Conservation (phyloP, 257 asterid genomes). For the Linderniella brevidens region DNA sequence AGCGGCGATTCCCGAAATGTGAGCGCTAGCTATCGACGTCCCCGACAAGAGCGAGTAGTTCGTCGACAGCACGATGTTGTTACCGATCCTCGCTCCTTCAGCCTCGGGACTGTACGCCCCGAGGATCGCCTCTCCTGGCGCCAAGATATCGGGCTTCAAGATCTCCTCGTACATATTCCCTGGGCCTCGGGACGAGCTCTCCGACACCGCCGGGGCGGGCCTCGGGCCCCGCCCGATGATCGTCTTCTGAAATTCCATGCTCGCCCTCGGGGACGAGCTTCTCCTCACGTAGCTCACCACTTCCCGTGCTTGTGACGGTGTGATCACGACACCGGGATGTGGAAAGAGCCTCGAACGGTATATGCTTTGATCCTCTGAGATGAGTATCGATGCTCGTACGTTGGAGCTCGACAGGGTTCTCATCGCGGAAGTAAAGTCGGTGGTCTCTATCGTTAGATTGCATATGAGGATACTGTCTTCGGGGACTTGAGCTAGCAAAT, state of each 20-base stretch:
- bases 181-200: constrained; percentile 35
- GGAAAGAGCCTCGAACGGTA: constrained; percentile 13
- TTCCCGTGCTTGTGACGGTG: constrained; percentile 13
- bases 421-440: constrained; percentile 7
- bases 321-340: constrained; percentile 27
- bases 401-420: constrained; percentile 8
- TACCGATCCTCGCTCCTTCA: constrained; percentile 10
- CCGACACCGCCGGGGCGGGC: constrained; percentile 39
- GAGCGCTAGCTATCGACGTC: constrained; percentile 36
- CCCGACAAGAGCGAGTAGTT: constrained; percentile 13
- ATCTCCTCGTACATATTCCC: constrained; percentile 25
- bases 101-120: constrained; percentile 24
- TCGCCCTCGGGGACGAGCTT: constrained; percentile 17
- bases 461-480: constrained; percentile 17
- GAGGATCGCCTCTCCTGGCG: constrained; percentile 30
- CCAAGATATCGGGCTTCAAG: constrained; percentile 48
- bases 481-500: constrained; percentile 12
- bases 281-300: constrained; percentile 24
- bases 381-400: constrained; percentile 20
- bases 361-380: constrained; percentile 18
- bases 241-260: constrained; percentile 35
- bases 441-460: constrained; percentile 8
- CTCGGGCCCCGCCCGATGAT: constrained; percentile 20
- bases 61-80: constrained; percentile 9
- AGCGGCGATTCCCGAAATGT: constrained; percentile 26